Conservation (phyloP, 352 stramenopile genomes). For the Globisporangium solare region DNA sequence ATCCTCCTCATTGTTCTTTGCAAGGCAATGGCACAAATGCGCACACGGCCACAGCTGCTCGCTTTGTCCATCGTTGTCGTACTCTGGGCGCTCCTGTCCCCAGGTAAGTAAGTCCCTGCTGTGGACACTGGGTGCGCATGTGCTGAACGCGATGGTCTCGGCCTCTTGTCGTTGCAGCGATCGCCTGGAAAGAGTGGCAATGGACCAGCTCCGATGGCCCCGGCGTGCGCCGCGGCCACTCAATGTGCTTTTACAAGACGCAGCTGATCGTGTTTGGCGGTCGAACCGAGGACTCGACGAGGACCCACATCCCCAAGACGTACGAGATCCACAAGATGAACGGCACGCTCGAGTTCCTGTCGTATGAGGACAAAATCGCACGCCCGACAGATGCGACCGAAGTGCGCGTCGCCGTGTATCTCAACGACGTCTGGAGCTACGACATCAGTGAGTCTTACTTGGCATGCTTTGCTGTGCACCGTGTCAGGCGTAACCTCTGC, state of each 20-base stretch:
- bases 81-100: too few species aligned
- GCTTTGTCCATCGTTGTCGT: too few species aligned
- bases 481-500: neutral
- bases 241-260: constrained; percentile 79
- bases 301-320: constrained; percentile 88
- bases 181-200: constrained; percentile 84
- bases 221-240: constrained; percentile 77
- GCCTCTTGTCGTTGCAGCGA: neutral
- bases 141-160: too few species aligned
- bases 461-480: neutral
- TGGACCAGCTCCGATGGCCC: constrained; percentile 60
- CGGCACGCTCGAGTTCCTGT: constrained; percentile 81
- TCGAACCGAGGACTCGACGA: constrained; percentile 85
- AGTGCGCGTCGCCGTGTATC: constrained; percentile 85
- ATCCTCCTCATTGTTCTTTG: too few species aligned
- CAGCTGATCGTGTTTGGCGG: constrained; percentile 91
- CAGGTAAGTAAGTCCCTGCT: too few species aligned
- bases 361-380: constrained; percentile 85
- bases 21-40: too few species aligned
- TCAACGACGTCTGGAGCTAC: constrained; percentile 97
- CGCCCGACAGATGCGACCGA: constrained; percentile 32
- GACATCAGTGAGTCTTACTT: constrained; percentile 70
- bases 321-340: constrained; percentile 85
- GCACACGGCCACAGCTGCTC: too few species aligned
- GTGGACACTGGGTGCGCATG: too few species aligned